Evolutionary conservation across 2,329 filamentous ascomycete species (phyloP).

Genomic region (Aspergillus tubingensis): DNA sequence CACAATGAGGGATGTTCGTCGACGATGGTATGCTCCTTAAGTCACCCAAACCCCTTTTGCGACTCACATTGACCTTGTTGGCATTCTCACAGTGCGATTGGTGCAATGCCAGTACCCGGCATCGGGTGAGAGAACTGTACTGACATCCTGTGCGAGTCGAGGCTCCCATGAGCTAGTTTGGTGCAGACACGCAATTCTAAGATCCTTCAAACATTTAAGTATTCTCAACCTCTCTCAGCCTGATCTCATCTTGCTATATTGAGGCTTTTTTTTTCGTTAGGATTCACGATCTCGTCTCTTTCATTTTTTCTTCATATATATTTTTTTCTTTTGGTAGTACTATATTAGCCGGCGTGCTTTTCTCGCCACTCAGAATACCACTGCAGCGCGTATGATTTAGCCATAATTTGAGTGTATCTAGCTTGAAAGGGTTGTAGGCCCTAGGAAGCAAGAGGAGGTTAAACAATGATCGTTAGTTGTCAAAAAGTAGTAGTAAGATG

Average conservation of each 20-base stretch:
- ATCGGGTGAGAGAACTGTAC: constrained; percentile 35
- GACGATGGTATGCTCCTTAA: constrained; percentile 47
- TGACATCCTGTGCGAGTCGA: constrained; percentile 7
- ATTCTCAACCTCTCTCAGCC: too few species aligned
- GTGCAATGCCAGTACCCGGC: constrained; percentile 44
- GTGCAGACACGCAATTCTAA: not conserved
- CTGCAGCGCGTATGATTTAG: not conserved
- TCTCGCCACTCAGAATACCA: constrained; percentile 5
- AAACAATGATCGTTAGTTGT: not conserved
- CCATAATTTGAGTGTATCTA: too few species aligned
- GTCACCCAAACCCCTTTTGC: not conserved
- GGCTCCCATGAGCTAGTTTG: not conserved
- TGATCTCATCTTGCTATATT: too few species aligned
- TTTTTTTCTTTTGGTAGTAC: not conserved
- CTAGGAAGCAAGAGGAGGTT: too few species aligned
- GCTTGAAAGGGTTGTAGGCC: too few species aligned
- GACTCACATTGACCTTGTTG: not conserved
- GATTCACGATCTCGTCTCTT: not conserved
- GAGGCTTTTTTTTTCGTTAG: too few species aligned
- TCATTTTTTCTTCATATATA: not conserved
- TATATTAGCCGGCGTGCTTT: not conserved
- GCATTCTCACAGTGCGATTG: constrained; percentile 41
- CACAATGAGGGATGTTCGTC: constrained; percentile 80
- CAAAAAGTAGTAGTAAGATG: not conserved
- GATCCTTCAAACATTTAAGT: too few species aligned